Percentiles rank a stretch among this genome's conserved stretches.
Conservation (phyloP, 1,139 yeast species). For the Debaryomyces psychrophilus region DNA sequence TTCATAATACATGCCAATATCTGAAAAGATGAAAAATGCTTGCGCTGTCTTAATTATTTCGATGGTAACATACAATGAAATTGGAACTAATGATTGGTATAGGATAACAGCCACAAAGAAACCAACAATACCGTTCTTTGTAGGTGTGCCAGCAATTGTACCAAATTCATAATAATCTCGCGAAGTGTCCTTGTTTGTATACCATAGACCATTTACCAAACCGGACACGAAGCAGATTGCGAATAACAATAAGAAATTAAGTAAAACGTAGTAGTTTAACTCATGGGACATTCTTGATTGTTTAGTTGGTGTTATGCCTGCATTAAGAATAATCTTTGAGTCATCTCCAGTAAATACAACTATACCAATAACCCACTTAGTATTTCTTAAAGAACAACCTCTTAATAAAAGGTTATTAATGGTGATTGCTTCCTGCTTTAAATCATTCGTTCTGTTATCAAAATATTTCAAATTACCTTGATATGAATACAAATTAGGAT, state of each 20-base stretch:
- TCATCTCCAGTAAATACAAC: conserved; percentile 58
- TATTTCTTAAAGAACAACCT: conserved; percentile 57
- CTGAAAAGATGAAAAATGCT: conserved; percentile 58
- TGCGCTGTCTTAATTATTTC: conserved; percentile 63
- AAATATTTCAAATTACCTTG: conserved; percentile 54
- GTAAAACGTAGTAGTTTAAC: conserved; percentile 51
- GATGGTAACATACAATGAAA: conserved; percentile 60
- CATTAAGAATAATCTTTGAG: conserved; percentile 59
- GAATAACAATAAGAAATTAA: conserved; percentile 52
- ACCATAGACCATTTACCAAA: conserved; percentile 54
- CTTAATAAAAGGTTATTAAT: conserved; percentile 53
- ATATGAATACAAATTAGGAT: conserved; percentile 54
- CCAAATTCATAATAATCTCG: conserved; percentile 52
- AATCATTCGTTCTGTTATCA: conserved; percentile 23
- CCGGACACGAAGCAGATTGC: conserved; percentile 57
- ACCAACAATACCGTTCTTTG: conserved; percentile 53
- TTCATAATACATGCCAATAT: conserved; percentile 54
- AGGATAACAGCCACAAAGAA: conserved; percentile 57
- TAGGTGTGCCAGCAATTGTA: conserved; percentile 54
- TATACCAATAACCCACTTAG: conserved; percentile 57
- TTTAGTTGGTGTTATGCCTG: conserved; percentile 61
- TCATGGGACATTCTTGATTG: conserved; percentile 56
- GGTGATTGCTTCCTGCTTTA: conserved; percentile 45
- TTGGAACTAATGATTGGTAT: conserved; percentile 62
- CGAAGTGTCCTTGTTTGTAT: conserved; percentile 36